Percentiles rank a stretch among this genome's conserved stretches.
Conservation (phyloP, 306 rosid species). For the Cucumis melo region DNA sequence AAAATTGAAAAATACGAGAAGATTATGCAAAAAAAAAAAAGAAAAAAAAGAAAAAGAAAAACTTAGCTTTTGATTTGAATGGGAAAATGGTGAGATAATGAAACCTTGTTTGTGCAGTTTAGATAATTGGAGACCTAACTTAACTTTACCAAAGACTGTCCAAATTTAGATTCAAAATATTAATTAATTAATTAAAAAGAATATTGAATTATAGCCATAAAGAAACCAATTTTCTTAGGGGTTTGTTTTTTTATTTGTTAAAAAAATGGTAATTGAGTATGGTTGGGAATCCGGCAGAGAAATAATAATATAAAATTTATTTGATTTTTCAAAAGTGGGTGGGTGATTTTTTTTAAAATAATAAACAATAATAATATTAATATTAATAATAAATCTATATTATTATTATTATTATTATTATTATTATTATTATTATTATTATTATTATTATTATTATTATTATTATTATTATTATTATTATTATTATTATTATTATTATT, state of each 20-base stretch:
- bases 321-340: conserved; percentile 9
- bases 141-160: conserved; percentile 53
- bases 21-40: conserved; percentile 10
- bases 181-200: conserved; percentile 11
- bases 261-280: conserved; percentile 22
- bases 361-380: background rate
- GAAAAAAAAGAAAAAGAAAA: background rate
- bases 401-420: background rate
- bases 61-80: conserved; percentile 27
- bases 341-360: background rate
- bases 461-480: background rate
- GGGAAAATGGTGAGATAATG: conserved; percentile 48
- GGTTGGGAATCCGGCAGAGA: conserved; percentile 8
- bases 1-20: conserved; percentile 6
- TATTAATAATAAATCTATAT: background rate
- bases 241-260: conserved; percentile 22
- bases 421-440: background rate
- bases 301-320: conserved; percentile 3
- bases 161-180: conserved; percentile 53
- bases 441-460: background rate
- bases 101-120: conserved; percentile 37
- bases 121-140: conserved; percentile 67
- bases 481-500: background rate
- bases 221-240: conserved; percentile 20
- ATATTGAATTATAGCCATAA: conserved; percentile 28